Conservation (phyloP, 1,139 yeast species). For the Debaryomycetaceae sp. region DNA sequence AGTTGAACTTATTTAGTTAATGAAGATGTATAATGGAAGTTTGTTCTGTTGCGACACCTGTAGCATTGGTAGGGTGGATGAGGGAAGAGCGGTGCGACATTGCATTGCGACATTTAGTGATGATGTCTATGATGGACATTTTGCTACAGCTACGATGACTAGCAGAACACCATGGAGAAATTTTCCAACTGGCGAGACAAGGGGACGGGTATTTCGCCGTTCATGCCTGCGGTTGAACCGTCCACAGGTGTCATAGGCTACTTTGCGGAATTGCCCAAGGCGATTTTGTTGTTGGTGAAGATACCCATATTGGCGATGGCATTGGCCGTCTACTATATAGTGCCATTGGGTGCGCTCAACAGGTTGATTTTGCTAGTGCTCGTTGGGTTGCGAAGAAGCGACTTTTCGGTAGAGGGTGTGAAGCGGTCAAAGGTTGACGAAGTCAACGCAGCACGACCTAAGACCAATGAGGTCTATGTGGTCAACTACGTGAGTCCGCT, state of each 20-base stretch:
- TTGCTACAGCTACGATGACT: not conserved
- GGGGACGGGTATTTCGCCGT: constrained; percentile 82
- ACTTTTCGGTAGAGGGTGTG: constrained; percentile 50
- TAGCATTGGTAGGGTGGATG: not conserved
- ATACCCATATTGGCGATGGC: constrained; percentile 23
- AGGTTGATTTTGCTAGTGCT: constrained; percentile 14
- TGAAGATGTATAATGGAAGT: constrained; percentile 8
- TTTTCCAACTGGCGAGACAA: constrained; percentile 73
- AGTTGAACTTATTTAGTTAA: constrained; percentile 13
- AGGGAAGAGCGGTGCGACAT: constrained; percentile 1
- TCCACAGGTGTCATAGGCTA: constrained; percentile 4
- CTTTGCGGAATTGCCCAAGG: constrained; percentile 5
- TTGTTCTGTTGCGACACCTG: not conserved
- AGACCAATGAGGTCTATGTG: constrained; percentile 40
- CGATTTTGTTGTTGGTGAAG: constrained; percentile 18
- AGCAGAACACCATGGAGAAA: constrained; percentile 55
- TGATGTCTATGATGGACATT: not conserved
- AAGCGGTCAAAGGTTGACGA: constrained; percentile 37
- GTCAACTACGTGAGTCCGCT: constrained; percentile 56
- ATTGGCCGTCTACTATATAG: constrained; percentile 12
- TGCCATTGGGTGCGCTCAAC: constrained; percentile 14
- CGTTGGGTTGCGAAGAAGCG: constrained; percentile 28
- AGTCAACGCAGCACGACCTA: constrained; percentile 37
- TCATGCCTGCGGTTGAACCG: constrained; percentile 45
- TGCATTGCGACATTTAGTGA: constrained; percentile 1